Conservation (phyloP, 2,329 filamentous ascomycete genomes). For the Curvularia verruculosa region DNA sequence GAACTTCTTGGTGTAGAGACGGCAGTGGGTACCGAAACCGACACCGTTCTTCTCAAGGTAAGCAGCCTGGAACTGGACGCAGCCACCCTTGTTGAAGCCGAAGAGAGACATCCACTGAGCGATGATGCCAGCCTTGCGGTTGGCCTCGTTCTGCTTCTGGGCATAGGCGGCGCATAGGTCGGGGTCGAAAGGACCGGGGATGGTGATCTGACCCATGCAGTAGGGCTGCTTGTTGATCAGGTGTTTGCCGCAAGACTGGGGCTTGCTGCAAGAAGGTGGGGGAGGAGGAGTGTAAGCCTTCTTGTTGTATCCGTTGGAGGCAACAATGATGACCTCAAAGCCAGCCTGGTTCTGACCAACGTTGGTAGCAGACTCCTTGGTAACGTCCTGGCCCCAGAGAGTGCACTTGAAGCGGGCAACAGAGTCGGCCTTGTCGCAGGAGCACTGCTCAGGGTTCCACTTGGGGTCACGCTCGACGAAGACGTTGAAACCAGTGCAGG, state of each 20-base stretch:
- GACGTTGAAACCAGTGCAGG: conserved; percentile 38
- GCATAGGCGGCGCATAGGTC: conserved; percentile 33
- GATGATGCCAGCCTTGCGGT: conserved; percentile 24
- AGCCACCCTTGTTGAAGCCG: conserved; percentile 29
- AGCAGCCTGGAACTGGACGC: conserved; percentile 34
- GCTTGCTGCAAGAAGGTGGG: conserved; percentile 30
- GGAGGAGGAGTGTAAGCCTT: conserved; percentile 23
- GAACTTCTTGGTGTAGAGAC: conserved; percentile 37
- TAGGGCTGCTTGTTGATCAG: conserved; percentile 32
- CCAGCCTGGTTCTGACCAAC: conserved; percentile 25
- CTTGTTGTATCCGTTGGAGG: conserved; percentile 44
- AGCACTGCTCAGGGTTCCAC: conserved; percentile 34
- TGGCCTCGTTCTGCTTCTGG: conserved; percentile 31
- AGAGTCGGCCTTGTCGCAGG: conserved; percentile 27
- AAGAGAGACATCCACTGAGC: conserved; percentile 20
- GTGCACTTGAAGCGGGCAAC: conserved; percentile 35
- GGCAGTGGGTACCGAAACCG: conserved; percentile 35
- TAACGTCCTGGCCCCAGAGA: conserved; percentile 32
- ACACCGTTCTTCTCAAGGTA: conserved; percentile 32
- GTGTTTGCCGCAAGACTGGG: conserved; percentile 29
- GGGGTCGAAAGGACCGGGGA: conserved; percentile 36
- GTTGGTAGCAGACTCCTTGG: conserved; percentile 29
- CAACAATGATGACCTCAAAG: conserved; percentile 42
- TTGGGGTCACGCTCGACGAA: conserved; percentile 34
- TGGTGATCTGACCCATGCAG: conserved; percentile 36